These are phyloP conservation scores for Aethionema arabicum DNA, from an alignment of 345 rosid species.

Conservation along the genomic window DNA sequence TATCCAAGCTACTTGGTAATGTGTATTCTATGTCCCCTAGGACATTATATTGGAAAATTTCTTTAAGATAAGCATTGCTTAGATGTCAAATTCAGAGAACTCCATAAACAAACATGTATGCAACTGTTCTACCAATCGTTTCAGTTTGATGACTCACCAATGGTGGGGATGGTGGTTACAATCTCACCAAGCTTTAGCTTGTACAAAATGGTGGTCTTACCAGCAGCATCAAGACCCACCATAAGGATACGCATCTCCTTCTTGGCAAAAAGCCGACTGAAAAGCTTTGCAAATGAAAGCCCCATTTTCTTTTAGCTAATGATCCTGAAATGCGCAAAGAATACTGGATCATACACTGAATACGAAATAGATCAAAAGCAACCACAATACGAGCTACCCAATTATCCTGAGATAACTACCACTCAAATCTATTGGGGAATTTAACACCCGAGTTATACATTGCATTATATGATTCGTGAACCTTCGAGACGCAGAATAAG, in stretches of 20 bases:
- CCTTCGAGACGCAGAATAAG: background rate
- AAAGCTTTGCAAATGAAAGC: slow-evolving; percentile 66
- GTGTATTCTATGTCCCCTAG: background rate
- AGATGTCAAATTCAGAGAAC: slow-evolving; percentile 11
- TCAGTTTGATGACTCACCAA: slow-evolving; percentile 39
- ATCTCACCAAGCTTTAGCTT: slow-evolving; percentile 71
- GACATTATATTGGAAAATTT: background rate
- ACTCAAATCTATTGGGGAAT: background rate
- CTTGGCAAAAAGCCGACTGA: slow-evolving; percentile 66
- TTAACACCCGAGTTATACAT: background rate
- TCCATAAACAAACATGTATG: background rate
- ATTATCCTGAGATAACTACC: background rate
- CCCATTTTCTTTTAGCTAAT: slow-evolving; percentile 48
- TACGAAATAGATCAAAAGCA: background rate
- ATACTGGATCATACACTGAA: background rate
- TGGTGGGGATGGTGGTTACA: slow-evolving; percentile 62
- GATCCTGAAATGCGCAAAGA: slow-evolving; percentile 34
- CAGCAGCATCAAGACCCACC: slow-evolving; percentile 82
- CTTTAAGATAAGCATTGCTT: background rate
- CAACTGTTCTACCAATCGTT: background rate
- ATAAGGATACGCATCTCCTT: slow-evolving; percentile 76
- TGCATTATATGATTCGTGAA: background rate
- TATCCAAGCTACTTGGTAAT: slow-evolving; percentile 4
- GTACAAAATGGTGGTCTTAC: slow-evolving; percentile 69
- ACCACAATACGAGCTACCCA: background rate